Base-by-base conservation (phyloP, 306 rosid genomes). In the Fragaria ananassa region DNA sequence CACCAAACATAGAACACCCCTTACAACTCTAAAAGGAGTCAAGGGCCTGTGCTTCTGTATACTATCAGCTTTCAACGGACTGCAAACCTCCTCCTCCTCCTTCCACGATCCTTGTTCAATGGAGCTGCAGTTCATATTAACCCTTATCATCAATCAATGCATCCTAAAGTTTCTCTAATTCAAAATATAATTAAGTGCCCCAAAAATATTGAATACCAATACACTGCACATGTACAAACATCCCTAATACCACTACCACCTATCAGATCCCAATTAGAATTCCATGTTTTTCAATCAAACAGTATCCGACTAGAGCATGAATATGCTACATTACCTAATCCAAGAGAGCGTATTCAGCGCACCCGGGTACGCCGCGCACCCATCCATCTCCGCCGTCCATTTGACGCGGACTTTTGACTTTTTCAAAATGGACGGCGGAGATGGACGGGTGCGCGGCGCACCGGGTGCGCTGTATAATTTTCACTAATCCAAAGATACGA, bases 1-100 rank as follows among this genome's bases (percentile, higher is more conserved):
- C 81, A 77, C 86, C 74, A 96, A 81, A 74, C 99, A 96, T 61
- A 87, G 19, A 69, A 91, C 23, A 57, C 99, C 98, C 85, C 99
- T 89, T 68, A 91, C 60, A 21, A 84, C 39, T 81, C 93, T 88
- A 82, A 86, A 25, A 27, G 88, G 87, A 74, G 93, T 88, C 82
- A 95, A 65, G 72, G 92, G 86, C 42, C 86, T 89, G 78, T 88
- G 93, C 85, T 87, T 92, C 77, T 81, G 68, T 79, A 31, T 78
- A 70, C 34, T 73, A 76, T 87, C 86, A 25, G 83, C 64, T 76
- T 86, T 85, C 69, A 84, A 76, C 31, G 88, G 84, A 50, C 62
- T 57, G 71, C 72, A 29, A 83, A 41, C 41, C 41, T 37, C 85
- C 62, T 90, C 96, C 62, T 90, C 96, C 83, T 89, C 87, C 87